phyloP scores from a whole-genome alignment of 1,284 basidiomycete species.

The Leccinum fuscescens region DNA sequence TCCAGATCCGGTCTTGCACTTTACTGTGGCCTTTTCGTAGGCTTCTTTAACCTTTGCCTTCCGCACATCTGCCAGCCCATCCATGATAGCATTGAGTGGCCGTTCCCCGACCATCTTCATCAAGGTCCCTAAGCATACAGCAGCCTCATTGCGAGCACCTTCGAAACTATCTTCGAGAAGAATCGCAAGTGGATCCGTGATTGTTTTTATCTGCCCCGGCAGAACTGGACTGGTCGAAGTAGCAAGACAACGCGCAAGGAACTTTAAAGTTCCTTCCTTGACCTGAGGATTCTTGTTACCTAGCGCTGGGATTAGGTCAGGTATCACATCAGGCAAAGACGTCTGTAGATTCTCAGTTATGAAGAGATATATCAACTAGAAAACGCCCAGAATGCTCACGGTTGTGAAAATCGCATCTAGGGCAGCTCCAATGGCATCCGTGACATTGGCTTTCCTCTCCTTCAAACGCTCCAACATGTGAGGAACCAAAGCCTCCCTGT shows the following conservation, averaged over 20 bases:
- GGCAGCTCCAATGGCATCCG: constrained; percentile 85
- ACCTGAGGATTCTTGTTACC: constrained; percentile 97
- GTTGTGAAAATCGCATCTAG: constrained; percentile 89
- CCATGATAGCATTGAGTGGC: constrained; percentile 85
- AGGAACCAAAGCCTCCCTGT: constrained; percentile 73
- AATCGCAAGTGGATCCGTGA: constrained; percentile 76
- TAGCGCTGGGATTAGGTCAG: constrained; percentile 78
- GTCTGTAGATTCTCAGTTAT: constrained; percentile 50
- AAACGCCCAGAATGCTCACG: constrained; percentile 45
- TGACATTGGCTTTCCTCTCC: constrained; percentile 89
- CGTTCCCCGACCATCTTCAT: constrained; percentile 99
- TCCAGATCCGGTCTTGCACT: constrained; percentile 69
- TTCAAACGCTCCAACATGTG: constrained; percentile 90
- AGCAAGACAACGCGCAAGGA: constrained; percentile 79
- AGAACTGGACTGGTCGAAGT: constrained; percentile 68
- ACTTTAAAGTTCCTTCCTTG: constrained; percentile 91
- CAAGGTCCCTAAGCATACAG: constrained; percentile 83
- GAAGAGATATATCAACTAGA: neutral
- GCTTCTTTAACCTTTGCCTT: constrained; percentile 95
- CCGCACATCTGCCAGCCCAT: constrained; percentile 84
- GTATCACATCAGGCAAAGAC: constrained; percentile 78
- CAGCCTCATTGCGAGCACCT: constrained; percentile 89
- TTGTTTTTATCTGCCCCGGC: constrained; percentile 77
- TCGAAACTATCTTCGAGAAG: constrained; percentile 89
- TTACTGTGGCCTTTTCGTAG: constrained; percentile 84